Conservation (phyloP, 176 grass and related monocot species). For the Avena eriantha region DNA sequence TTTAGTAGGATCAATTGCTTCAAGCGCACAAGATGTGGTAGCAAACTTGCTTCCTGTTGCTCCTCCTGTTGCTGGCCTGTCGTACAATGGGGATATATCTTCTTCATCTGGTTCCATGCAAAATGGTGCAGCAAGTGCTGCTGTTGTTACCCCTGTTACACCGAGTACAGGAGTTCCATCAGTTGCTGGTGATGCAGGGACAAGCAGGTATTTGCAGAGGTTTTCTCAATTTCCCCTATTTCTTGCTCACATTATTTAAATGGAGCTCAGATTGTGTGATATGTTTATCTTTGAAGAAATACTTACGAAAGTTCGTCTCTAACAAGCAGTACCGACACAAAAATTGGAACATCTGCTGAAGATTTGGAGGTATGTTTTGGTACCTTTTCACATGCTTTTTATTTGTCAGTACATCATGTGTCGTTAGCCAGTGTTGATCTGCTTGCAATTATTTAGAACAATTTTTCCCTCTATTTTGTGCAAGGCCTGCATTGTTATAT, state of each 20-base stretch:
- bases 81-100: slow-evolving; percentile 42
- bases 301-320: slow-evolving; percentile 52
- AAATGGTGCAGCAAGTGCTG: slow-evolving; percentile 50
- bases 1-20: slow-evolving; percentile 37
- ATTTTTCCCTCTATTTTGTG: slow-evolving; percentile 30
- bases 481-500: not conserved
- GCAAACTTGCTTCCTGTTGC: slow-evolving; percentile 39
- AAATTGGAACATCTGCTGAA: slow-evolving; percentile 72
- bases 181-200: slow-evolving; percentile 49
- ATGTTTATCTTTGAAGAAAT: slow-evolving; percentile 53
- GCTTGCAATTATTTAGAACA: not conserved
- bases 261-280: not conserved
- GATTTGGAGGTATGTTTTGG: slow-evolving; percentile 73
- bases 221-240: slow-evolving; percentile 26
- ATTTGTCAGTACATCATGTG: slow-evolving; percentile 7
- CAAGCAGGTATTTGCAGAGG: slow-evolving; percentile 41
- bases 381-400: slow-evolving; percentile 14
- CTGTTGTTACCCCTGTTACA: slow-evolving; percentile 38
- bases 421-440: slow-evolving; percentile 16
- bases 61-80: slow-evolving; percentile 40
- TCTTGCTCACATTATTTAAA: slow-evolving; percentile 24
- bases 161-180: slow-evolving; percentile 31
- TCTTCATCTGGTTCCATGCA: slow-evolving; percentile 39
- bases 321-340: slow-evolving; percentile 34
- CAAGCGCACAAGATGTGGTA: slow-evolving; percentile 51